These are phyloP conservation scores for Phyllosticta paracitricarpa DNA, from an alignment of 2,329 filamentous ascomycete species.

Conservation along the genomic window DNA sequence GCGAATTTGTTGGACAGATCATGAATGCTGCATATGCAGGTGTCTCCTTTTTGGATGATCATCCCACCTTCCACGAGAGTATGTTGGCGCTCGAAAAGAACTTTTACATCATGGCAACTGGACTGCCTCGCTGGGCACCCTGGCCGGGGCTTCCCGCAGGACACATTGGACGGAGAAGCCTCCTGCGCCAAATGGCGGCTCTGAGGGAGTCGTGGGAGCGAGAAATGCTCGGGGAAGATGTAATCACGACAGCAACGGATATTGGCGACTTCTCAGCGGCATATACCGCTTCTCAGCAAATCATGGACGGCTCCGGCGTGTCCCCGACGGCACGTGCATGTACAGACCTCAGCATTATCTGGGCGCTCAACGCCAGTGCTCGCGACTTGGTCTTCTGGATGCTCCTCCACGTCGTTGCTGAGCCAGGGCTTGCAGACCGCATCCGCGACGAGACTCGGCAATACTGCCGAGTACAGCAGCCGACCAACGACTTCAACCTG, in stretches of 20 bases:
- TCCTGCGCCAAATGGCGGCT: slow-evolving; percentile 16
- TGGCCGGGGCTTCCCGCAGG: slow-evolving; percentile 41
- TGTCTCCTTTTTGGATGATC: slow-evolving; percentile 40
- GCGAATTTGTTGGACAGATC: slow-evolving; percentile 46
- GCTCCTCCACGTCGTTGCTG: slow-evolving; percentile 23
- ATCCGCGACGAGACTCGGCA: slow-evolving; percentile 26
- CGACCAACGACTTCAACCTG: slow-evolving; percentile 22
- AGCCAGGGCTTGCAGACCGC: slow-evolving; percentile 15
- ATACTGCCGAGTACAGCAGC: slow-evolving; percentile 20
- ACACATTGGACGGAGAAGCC: slow-evolving; percentile 27
- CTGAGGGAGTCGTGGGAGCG: slow-evolving; percentile 25
- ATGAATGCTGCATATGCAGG: slow-evolving; percentile 45
- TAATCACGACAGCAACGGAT: slow-evolving; percentile 18
- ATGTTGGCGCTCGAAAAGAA: slow-evolving; percentile 46
- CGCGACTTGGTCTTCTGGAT: slow-evolving; percentile 35
- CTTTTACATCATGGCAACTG: slow-evolving; percentile 44
- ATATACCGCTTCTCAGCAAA: slow-evolving; percentile 19
- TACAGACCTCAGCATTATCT: slow-evolving; percentile 40
- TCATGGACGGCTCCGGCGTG: slow-evolving; percentile 23
- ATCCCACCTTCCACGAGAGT: slow-evolving; percentile 44
- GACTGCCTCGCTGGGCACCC: slow-evolving; percentile 47
- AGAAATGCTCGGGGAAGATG: slow-evolving; percentile 18
- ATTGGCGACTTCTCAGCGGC: slow-evolving; percentile 25
- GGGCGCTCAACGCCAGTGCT: slow-evolving; percentile 43
- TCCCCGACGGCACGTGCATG: slow-evolving; percentile 22